phyloP scores from a whole-genome alignment of 129 eudicot genomes.

The Arctium lappa region DNA sequence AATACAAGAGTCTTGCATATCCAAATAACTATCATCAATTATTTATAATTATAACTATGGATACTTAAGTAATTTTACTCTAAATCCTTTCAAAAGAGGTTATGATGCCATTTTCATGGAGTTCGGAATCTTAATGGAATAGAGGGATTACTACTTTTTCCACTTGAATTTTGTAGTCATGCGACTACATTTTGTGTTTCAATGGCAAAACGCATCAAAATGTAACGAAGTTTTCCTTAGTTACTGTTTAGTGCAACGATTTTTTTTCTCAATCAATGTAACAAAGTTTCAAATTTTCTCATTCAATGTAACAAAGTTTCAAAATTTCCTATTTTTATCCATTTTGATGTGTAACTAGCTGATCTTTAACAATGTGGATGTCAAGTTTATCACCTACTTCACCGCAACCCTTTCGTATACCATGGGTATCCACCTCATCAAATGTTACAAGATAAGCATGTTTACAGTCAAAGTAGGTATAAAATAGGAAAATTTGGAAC shows the following conservation, averaged over 20 bases:
- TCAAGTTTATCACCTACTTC: background rate
- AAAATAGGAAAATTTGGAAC: background rate
- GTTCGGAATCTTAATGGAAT: background rate
- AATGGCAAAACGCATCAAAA: background rate
- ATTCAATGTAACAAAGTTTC: background rate
- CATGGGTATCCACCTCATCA: background rate
- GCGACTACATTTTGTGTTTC: background rate
- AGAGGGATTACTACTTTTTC: background rate
- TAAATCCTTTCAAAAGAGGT: background rate
- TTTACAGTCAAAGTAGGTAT: background rate
- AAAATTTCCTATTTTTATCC: background rate
- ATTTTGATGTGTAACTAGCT: background rate
- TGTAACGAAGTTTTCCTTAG: background rate
- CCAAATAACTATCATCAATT: background rate
- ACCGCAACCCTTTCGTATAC: background rate
- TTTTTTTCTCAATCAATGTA: background rate
- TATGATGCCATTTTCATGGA: background rate
- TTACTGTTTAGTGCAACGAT: background rate
- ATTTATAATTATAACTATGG: background rate
- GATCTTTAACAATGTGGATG: background rate
- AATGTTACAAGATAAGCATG: background rate
- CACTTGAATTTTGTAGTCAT: background rate
- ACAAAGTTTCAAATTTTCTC: too few relatives aligned
- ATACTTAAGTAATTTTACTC: background rate
- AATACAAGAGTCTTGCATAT: constrained; percentile 3